Evolutionary conservation across 164 flowering plant species (phyloP).

Genomic region (Vitis labrusca): DNA sequence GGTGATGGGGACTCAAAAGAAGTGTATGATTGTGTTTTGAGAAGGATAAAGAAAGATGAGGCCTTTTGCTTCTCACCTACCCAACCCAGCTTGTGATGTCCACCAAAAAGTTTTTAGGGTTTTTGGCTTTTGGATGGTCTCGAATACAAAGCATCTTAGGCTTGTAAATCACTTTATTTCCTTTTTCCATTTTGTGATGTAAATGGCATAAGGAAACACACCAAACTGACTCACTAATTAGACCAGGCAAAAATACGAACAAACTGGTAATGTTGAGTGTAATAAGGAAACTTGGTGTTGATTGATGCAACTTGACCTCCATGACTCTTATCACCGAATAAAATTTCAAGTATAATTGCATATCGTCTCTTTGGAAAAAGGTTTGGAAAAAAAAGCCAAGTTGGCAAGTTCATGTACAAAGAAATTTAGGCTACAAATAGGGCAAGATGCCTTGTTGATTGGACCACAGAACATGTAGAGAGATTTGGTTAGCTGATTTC

Average conservation of each 20-base stretch:
- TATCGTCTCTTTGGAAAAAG: too few relatives aligned
- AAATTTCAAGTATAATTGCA: too few relatives aligned
- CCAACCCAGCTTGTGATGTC: slow-evolving; percentile 31
- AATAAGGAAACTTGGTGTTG: slow-evolving; percentile 24
- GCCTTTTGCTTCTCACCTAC: slow-evolving; percentile 34
- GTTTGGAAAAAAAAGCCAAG: too few relatives aligned
- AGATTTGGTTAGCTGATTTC: not conserved
- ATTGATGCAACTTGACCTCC: slow-evolving; percentile 28
- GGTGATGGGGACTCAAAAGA: slow-evolving; percentile 11
- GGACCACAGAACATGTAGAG: not conserved
- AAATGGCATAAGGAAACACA: not conserved
- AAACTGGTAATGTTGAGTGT: slow-evolving; percentile 11
- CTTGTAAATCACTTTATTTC: slow-evolving; percentile 8
- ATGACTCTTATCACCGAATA: slow-evolving; percentile 1
- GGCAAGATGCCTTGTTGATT: not conserved
- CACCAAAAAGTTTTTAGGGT: slow-evolving; percentile 1
- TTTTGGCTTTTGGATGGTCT: slow-evolving; percentile 17
- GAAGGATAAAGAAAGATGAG: slow-evolving; percentile 24
- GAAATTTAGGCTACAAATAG: not conserved
- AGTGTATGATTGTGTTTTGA: slow-evolving; percentile 16
- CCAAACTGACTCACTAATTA: slow-evolving; percentile 7
- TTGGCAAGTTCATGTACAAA: not conserved
- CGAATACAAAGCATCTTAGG: slow-evolving; percentile 30
- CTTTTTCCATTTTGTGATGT: slow-evolving; percentile 7
- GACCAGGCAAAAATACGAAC: not conserved